Conservation (phyloP, 1,284 basidiomycete genomes). For the Fistulinella cinereoalba region DNA sequence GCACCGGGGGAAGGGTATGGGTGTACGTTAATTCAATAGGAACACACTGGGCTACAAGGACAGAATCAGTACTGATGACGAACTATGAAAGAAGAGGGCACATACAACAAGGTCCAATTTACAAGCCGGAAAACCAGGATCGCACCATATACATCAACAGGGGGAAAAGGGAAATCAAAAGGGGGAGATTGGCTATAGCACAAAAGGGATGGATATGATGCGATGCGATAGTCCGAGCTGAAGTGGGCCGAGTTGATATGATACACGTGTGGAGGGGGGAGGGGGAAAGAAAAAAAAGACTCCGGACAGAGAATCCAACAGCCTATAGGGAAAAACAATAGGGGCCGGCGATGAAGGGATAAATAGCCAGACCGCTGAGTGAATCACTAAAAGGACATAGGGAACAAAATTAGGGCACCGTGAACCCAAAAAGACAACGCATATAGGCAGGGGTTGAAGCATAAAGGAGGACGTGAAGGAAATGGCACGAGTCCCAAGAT, state of each 20-base stretch:
- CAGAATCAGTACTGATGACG: constrained; percentile 10
- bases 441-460: constrained; percentile 19
- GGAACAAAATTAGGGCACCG: constrained; percentile 20
- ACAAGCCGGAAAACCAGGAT: constrained; percentile 32
- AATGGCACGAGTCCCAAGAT: constrained; percentile 42
- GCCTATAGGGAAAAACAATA: not conserved
- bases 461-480: constrained; percentile 14
- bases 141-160: constrained; percentile 33
- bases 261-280: constrained; percentile 23
- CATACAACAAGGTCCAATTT: constrained; percentile 30
- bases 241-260: constrained; percentile 34
- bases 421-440: constrained; percentile 25
- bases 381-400: constrained; percentile 30
- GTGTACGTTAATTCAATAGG: constrained; percentile 23
- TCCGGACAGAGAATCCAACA: constrained; percentile 1
- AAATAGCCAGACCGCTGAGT: constrained; percentile 16
- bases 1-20: constrained; percentile 24
- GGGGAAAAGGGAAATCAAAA: not conserved
- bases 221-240: constrained; percentile 35
- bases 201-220: constrained; percentile 33
- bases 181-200: constrained; percentile 21
- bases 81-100: not conserved
- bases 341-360: constrained; percentile 10
- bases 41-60: constrained; percentile 25
- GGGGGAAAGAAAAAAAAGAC: not conserved